phyloP scores from a whole-genome alignment of 23 red algal species.

The Chondrus crispus region DNA sequence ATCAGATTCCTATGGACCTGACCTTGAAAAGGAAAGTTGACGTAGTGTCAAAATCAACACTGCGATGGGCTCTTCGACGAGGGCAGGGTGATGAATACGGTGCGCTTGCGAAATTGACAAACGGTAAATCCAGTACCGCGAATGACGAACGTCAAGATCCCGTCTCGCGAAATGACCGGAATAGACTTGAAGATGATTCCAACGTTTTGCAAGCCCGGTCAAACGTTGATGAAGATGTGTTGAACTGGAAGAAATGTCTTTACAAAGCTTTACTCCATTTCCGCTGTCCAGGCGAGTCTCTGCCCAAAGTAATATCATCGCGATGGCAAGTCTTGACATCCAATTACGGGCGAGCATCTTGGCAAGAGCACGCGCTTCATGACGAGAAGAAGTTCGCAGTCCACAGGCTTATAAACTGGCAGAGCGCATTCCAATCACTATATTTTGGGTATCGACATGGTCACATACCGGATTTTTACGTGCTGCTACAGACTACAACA shows the following conservation, averaged over 20 bases:
- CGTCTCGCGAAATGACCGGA: too few species aligned
- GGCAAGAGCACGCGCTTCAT: background rate
- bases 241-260: too few species aligned
- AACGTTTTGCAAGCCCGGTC: too few species aligned
- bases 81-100: conserved; percentile 32
- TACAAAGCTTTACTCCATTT: conserved; percentile 35
- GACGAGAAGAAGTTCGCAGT: conserved; percentile 11
- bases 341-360: background rate
- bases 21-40: conserved; percentile 16
- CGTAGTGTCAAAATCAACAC: background rate
- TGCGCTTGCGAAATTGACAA: too few species aligned
- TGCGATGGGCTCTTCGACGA: conserved; percentile 12
- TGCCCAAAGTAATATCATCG: conserved; percentile 3
- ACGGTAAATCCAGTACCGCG: too few species aligned
- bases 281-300: conserved; percentile 28
- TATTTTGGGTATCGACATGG: conserved; percentile 43
- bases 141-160: too few species aligned
- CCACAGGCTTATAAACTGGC: conserved; percentile 39
- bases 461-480: conserved; percentile 36
- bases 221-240: too few species aligned
- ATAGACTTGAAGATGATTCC: too few species aligned
- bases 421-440: conserved; percentile 47
- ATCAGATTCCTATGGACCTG: conserved; percentile 23
- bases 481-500: conserved; percentile 31
- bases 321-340: conserved; percentile 27